Conservation (phyloP, 2,329 filamentous ascomycete genomes). For the Scedosporium minutisporum region DNA sequence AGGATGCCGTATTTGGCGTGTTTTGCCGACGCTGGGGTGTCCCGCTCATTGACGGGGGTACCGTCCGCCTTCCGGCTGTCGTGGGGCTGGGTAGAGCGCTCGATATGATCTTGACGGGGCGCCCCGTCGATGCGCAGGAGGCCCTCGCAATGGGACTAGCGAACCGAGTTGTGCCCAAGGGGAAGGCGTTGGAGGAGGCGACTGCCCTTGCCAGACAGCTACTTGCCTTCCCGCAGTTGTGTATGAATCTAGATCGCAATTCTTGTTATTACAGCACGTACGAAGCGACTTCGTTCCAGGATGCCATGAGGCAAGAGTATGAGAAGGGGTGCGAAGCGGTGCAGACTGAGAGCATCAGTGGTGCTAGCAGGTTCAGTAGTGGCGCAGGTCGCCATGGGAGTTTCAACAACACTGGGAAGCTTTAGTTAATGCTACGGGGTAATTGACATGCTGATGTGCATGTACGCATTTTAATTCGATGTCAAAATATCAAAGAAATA, state of each 20-base stretch:
- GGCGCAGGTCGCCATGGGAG: neutral
- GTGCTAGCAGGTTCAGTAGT: conserved; percentile 4
- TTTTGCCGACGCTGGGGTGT: conserved; percentile 37
- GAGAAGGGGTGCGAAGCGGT: conserved; percentile 31
- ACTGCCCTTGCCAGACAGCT: conserved; percentile 34
- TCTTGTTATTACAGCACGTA: conserved; percentile 41
- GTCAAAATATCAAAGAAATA: too few species aligned
- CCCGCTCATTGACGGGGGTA: conserved; percentile 30
- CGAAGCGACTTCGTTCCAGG: conserved; percentile 35
- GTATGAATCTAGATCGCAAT: conserved; percentile 39
- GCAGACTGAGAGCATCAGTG: conserved; percentile 26
- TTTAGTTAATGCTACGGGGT: too few species aligned
- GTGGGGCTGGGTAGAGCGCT: conserved; percentile 42
- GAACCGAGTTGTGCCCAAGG: conserved; percentile 41
- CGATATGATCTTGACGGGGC: conserved; percentile 49
- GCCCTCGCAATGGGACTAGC: conserved; percentile 41
- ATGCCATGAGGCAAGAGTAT: conserved; percentile 39
- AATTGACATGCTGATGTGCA: too few species aligned
- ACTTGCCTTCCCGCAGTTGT: conserved; percentile 38
- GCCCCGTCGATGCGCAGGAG: conserved; percentile 36
- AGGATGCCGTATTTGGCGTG: conserved; percentile 39
- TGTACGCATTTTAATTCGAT: too few species aligned
- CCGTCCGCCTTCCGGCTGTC: conserved; percentile 39
- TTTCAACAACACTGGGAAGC: too few species aligned
- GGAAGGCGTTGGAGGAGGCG: conserved; percentile 38